Conservation (phyloP, 139 green algal genomes). For the Asterochloris erici region DNA sequence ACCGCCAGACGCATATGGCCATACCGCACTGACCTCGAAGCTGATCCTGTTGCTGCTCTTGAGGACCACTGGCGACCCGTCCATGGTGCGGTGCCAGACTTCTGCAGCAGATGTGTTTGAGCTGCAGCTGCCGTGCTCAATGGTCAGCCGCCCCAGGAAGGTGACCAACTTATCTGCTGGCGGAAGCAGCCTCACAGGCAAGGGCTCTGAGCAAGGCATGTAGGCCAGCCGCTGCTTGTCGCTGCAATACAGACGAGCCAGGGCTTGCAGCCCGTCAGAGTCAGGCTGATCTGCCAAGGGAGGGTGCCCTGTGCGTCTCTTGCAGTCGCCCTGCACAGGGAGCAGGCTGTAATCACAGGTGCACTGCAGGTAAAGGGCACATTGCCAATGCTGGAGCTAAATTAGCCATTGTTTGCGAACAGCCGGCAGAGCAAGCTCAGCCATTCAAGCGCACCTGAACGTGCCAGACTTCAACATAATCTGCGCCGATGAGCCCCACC, state of each 20-base stretch:
- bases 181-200: no score
- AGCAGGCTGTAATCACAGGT: not conserved
- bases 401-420: no score
- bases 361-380: no score
- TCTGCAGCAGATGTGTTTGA: slow-evolving; percentile 1
- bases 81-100: not conserved
- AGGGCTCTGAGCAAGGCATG: not conserved
- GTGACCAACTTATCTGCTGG: not conserved
- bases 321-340: not conserved
- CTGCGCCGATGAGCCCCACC: not conserved
- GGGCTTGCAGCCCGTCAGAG: not conserved
- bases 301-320: not conserved
- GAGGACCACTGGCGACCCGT: not conserved
- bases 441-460: not conserved
- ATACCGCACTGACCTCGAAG: not conserved
- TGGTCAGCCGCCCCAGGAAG: not conserved
- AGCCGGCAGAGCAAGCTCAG: no score
- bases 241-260: slow-evolving; percentile 3
- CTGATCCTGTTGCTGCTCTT: not conserved
- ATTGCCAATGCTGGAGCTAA: no score
- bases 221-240: slow-evolving; percentile 1
- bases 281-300: not conserved
- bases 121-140: not conserved
- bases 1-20: no score
- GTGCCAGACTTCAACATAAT: slow-evolving; percentile 2